phyloP scores from a whole-genome alignment of 163 green algal species.

The Prototheca wickerhamii region DNA sequence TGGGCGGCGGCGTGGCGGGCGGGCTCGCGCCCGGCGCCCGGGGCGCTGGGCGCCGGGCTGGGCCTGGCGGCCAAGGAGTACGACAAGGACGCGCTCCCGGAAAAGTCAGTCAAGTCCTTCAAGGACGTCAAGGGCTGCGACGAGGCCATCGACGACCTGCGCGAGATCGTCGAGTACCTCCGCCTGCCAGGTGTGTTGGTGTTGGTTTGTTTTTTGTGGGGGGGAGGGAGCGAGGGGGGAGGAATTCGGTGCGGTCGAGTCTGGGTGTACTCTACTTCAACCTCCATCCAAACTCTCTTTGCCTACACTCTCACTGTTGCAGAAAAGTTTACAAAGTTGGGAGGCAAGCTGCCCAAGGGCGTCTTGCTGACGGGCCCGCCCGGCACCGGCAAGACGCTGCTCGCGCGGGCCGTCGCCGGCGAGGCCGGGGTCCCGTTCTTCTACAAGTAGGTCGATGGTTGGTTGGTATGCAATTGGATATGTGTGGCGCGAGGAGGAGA shows the following conservation, averaged over 20 bases:
- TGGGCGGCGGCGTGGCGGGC: slow-evolving; percentile 6
- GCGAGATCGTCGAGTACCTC: slow-evolving; percentile 94
- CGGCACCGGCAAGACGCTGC: slow-evolving; percentile 78
- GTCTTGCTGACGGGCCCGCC: slow-evolving; percentile 71
- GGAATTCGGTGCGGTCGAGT: slow-evolving; percentile 2
- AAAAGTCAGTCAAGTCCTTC: slow-evolving; percentile 75
- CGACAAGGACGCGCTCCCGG: slow-evolving; percentile 72
- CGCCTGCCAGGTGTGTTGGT: slow-evolving; percentile 51
- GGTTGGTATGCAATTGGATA: background rate
- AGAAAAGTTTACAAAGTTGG: slow-evolving; percentile 5
- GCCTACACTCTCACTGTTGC: too few species aligned
- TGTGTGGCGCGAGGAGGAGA: too few species aligned
- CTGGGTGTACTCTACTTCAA: slow-evolving; percentile 2
- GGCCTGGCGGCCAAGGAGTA: slow-evolving; percentile 67
- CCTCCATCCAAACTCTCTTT: background rate
- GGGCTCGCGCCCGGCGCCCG: background rate
- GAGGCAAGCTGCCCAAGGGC: slow-evolving; percentile 77
- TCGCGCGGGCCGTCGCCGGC: slow-evolving; percentile 69
- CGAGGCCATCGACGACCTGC: slow-evolving; percentile 74
- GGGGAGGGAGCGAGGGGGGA: background rate
- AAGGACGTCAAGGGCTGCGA: slow-evolving; percentile 77
- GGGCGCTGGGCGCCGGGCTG: slow-evolving; percentile 4
- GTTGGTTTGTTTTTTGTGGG: background rate
- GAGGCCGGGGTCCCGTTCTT: slow-evolving; percentile 98
- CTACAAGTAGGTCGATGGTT: slow-evolving; percentile 60